Base-by-base conservation (phyloP, 129 eudicot genomes). In the Chrysanthemum makinoi region DNA sequence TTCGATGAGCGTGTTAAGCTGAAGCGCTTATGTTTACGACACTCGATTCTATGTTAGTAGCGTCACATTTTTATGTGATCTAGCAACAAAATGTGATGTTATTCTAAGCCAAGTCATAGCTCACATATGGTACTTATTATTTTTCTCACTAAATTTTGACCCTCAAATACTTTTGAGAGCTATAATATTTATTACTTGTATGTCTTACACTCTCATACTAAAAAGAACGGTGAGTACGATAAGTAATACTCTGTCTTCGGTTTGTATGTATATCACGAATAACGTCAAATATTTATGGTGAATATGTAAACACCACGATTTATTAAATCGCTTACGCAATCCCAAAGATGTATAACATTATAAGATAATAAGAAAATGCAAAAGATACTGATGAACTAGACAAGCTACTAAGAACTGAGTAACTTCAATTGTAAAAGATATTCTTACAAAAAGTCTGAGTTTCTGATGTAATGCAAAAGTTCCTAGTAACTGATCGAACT, bases 391-490 rank as follows among this genome's bases (percentile, higher is more conserved):
- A 22, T 58, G 33, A 28, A 73, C 24, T 4, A 66, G 48, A 74
- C 74, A 72, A 39, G 26, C 67, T 52, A 51, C 51, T 43, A 69
- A 22, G 15, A 46, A 48, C 52, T 7, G 55, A n/a, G 33, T 46
- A 46, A 63, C 16, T 76, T 68, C 33, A 65, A 24, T 69, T 15
- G 28, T 62, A 7, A 10, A 30, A 20, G 3, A 59, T 46, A 26
- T 73, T 81, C 99, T 72, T 90, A 95, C 99, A n/a, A 78, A 95
- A 95, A 70, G 99, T 95, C 74, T 90, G 97, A 97, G 24, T 84
- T 90, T 95, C 89, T 95, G 97, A 94, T 95, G 84, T 95, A 95
- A 84, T 95, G 99, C 77, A 95, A 64, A 67, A 95, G 83, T 58
- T 95, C 99, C 22, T 22, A 72, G 96, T 90, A n/a, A 35, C 67